Percentiles rank a stretch among this genome's conserved stretches.
These are phyloP conservation scores for Aspergillus versicolor DNA, from an alignment of 2,329 filamentous ascomycete genomes.

Conservation along the genomic window DNA sequence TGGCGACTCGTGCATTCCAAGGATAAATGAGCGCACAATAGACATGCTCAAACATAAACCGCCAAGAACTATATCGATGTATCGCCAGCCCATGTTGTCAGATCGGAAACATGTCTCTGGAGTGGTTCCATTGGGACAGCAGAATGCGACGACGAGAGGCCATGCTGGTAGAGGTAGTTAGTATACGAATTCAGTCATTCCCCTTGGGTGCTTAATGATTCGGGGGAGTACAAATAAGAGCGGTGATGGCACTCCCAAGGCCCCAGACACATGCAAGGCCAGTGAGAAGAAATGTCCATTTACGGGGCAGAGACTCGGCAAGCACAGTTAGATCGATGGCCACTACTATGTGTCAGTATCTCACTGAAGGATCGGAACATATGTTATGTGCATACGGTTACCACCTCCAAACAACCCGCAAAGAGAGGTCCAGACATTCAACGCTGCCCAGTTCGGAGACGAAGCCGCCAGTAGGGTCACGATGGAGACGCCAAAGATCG, in stretches of 20 bases:
- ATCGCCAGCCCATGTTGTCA: constrained; percentile 43
- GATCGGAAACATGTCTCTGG: constrained; percentile 21
- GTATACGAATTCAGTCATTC: too few relatives aligned
- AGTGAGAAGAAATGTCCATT: not conserved
- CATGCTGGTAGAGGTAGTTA: constrained; percentile 18
- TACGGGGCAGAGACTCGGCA: not conserved
- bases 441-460: constrained; percentile 6
- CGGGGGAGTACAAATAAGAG: not conserved
- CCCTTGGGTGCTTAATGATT: too few relatives aligned
- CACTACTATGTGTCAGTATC: constrained; percentile 16
- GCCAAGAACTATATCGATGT: constrained; percentile 56
- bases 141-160: constrained; percentile 30
- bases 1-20: constrained; percentile 56
- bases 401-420: constrained; percentile 14
- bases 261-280: constrained; percentile 25
- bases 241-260: constrained; percentile 31
- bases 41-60: constrained; percentile 55
- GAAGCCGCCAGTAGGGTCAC: constrained; percentile 6
- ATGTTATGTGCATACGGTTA: constrained; percentile 16
- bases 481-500: constrained; percentile 8
- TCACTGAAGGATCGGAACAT: too few relatives aligned
- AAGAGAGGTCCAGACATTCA: not conserved
- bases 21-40: constrained; percentile 53
- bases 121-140: constrained; percentile 25
- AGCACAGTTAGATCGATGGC: constrained; percentile 8